Percentiles rank a stretch among this genome's conserved stretches.
Conservation (phyloP, 1,284 basidiomycete genomes). For the Ustilago xerochloae region DNA sequence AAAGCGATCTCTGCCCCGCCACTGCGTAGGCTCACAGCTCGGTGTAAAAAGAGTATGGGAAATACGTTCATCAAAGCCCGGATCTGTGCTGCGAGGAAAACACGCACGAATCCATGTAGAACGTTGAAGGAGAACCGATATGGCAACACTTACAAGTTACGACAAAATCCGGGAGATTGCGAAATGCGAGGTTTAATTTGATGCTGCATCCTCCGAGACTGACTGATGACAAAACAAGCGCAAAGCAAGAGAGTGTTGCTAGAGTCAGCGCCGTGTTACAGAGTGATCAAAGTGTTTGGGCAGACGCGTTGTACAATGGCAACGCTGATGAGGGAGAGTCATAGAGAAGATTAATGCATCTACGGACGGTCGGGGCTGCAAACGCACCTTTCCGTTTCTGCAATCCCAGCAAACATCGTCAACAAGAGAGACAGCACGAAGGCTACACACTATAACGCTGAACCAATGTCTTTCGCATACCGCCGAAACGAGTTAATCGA, state of each 20-base stretch:
- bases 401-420: slow-evolving; percentile 5
- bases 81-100: neutral
- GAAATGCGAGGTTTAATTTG: neutral
- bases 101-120: slow-evolving; percentile 11
- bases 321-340: slow-evolving; percentile 26
- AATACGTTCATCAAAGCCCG: slow-evolving; percentile 52
- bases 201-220: neutral
- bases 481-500: slow-evolving; percentile 52
- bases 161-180: neutral
- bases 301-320: neutral
- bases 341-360: slow-evolving; percentile 59
- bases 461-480: slow-evolving; percentile 46
- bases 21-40: slow-evolving; percentile 57
- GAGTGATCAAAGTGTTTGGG: neutral
- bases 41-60: slow-evolving; percentile 51
- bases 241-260: neutral
- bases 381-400: slow-evolving; percentile 25
- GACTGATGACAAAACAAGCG: neutral
- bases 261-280: slow-evolving; percentile 6
- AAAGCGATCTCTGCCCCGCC: slow-evolving; percentile 52
- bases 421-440: slow-evolving; percentile 29
- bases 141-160: slow-evolving; percentile 21
- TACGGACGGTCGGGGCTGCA: slow-evolving; percentile 44
- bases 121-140: slow-evolving; percentile 4
- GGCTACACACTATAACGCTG: slow-evolving; percentile 40